Evolutionary conservation across 495 filamentous ascomycete genomes (phyloP), one percentile per base, ranked within the genome.

Genomic region (Aspergillus steynii): DNA sequence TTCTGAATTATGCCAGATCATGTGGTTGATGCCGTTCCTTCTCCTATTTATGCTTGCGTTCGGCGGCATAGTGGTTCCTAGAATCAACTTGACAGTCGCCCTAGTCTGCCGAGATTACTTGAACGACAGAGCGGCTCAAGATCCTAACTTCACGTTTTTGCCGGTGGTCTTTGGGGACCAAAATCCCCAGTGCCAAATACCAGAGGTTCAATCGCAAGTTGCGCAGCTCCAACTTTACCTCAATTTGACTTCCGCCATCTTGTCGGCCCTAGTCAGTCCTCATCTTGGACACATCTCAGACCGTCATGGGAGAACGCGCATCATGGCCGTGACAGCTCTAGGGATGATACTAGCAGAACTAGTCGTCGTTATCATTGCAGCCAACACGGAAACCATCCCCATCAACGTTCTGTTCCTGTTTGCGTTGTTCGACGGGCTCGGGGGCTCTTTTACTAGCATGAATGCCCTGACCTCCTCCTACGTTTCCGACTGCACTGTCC

Each of bases 271-370:
- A 63, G 86, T 86, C 27, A 88, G 88, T 50, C 95, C 95, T 2
- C 90, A 89, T 59, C 71, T 99, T 4, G 95, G 95, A 3, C 82
- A 88, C 0, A 74, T 97, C 26, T 97, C 94, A 2, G 95, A 99
- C 77, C 87, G 91, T 5, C 90, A 93, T 75, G 95, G 95, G 2
- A 84, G 95, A 51, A 90, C 86, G 50, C 78, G 68, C 20, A 68
- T 96, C 45, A 84, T 98, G 56, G 81, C 87, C 14, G 64, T 91
- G 34, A 82, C 85, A 27, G 87, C 87, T 12, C 69, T 84, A 2
- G 92, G 92, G 8, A 83, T 86, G 47, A 78, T 96, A 0, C 52
- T 85, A 1, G 81, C 76, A 50, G 95, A 97, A 71, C 68, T 87
- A 46, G 83, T 95, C 55, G 91, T 89, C 29, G 88, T 95, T 37